Percentiles rank a stretch among this genome's conserved stretches.
phyloP scores from a whole-genome alignment of 2,329 filamentous ascomycete species.

The Aspergillus sp. region DNA sequence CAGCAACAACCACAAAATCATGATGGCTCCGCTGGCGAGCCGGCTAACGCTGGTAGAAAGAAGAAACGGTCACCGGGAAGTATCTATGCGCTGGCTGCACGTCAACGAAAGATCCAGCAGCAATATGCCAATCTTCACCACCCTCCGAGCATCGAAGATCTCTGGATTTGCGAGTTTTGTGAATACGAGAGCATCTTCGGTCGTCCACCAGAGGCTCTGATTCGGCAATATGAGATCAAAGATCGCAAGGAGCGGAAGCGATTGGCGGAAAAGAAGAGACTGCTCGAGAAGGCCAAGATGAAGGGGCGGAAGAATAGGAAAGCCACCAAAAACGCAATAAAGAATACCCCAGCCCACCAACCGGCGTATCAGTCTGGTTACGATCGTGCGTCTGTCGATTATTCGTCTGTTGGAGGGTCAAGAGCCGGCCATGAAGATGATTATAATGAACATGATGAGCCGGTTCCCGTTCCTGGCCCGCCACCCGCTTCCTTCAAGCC shows the following conservation, averaged over 20 bases:
- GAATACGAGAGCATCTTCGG: slow-evolving; percentile 96
- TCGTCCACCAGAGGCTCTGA: slow-evolving; percentile 72
- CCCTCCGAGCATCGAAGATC: slow-evolving; percentile 63
- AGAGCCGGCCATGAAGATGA: slow-evolving; percentile 43
- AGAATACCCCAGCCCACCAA: slow-evolving; percentile 34
- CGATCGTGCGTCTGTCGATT: slow-evolving; percentile 35
- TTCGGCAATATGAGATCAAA: slow-evolving; percentile 89
- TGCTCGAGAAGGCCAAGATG: slow-evolving; percentile 89
- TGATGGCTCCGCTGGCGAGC: slow-evolving; percentile 35
- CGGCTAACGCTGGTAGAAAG: slow-evolving; percentile 51
- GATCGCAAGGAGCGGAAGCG: slow-evolving; percentile 78
- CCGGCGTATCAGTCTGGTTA: slow-evolving; percentile 33
- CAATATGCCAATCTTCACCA: slow-evolving; percentile 69
- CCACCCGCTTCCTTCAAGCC: slow-evolving; percentile 57
- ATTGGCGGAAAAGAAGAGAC: slow-evolving; percentile 73
- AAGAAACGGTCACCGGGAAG: slow-evolving; percentile 61
- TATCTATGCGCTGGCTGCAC: slow-evolving; percentile 67
- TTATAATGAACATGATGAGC: slow-evolving; percentile 46
- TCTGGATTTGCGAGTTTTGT: slow-evolving; percentile 97
- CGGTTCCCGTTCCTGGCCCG: slow-evolving; percentile 31
- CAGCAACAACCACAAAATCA: neutral
- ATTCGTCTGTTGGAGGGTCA: slow-evolving; percentile 32
- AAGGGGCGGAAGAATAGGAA: slow-evolving; percentile 89
- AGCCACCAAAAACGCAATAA: slow-evolving; percentile 58
- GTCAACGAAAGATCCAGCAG: slow-evolving; percentile 69